Evolutionary conservation across 805 yeast species (phyloP).

Genomic region (Kuraishia ogatae): DNA sequence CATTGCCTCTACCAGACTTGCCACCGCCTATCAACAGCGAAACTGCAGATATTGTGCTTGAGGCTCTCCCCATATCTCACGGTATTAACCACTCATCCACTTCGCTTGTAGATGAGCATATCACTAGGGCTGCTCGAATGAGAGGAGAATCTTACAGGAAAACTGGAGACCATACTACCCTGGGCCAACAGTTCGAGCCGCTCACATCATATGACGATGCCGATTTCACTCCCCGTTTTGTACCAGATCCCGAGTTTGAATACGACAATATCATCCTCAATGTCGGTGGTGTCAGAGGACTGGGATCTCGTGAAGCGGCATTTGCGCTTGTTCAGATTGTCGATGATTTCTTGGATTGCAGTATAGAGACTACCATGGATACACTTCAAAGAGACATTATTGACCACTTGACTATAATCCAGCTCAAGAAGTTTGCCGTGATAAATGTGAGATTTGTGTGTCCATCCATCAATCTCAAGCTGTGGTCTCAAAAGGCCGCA

Average conservation of each 20-base stretch:
- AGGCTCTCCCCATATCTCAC: slow-evolving; percentile 20
- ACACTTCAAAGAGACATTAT: slow-evolving; percentile 53
- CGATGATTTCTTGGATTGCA: slow-evolving; percentile 27
- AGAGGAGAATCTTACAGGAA: not conserved
- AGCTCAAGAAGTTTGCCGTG: slow-evolving; percentile 19
- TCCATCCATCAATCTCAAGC: slow-evolving; percentile 31
- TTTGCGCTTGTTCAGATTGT: slow-evolving; percentile 19
- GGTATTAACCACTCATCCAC: not conserved
- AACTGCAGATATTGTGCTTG: slow-evolving; percentile 34
- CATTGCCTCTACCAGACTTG: slow-evolving; percentile 55
- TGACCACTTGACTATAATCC: slow-evolving; percentile 22
- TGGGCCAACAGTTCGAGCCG: slow-evolving; percentile 12
- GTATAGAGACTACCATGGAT: slow-evolving; percentile 50
- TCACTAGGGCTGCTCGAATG: not conserved
- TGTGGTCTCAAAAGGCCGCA: not conserved
- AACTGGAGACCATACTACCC: slow-evolving; percentile 1
- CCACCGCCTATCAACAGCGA: slow-evolving; percentile 49
- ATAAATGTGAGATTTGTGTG: slow-evolving; percentile 37
- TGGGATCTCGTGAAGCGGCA: slow-evolving; percentile 31
- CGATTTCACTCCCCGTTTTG: slow-evolving; percentile 14
- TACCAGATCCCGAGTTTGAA: slow-evolving; percentile 27
- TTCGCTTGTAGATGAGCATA: not conserved
- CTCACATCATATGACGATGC: slow-evolving; percentile 20
- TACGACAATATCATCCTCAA: slow-evolving; percentile 48
- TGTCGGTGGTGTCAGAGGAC: slow-evolving; percentile 40